Percentiles rank a stretch among this genome's conserved stretches.
These are phyloP conservation scores for Aciculoconidium aculeatum DNA, from an alignment of 805 yeast genomes.

Conservation along the genomic window DNA sequence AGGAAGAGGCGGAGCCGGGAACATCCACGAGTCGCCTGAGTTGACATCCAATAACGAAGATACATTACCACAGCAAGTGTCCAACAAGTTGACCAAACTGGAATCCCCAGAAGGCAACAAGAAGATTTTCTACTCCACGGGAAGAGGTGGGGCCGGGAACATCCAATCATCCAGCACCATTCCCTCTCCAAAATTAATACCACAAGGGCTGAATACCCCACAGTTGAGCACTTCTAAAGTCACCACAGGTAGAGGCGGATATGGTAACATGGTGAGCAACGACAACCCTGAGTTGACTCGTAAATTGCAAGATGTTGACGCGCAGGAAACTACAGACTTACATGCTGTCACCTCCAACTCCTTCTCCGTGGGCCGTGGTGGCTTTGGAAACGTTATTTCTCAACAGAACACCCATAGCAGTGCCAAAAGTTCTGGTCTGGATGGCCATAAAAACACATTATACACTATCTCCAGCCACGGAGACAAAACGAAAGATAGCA, in stretches of 20 bases:
- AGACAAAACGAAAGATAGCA: constrained; percentile 15
- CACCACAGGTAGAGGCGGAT: constrained; percentile 76
- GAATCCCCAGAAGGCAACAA: constrained; percentile 11
- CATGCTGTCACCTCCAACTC: constrained; percentile 42
- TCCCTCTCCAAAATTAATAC: constrained; percentile 51
- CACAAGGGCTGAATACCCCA: constrained; percentile 60
- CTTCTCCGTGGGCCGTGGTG: constrained; percentile 57
- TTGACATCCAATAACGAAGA: constrained; percentile 15
- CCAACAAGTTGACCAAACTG: constrained; percentile 2
- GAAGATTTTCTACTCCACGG: constrained; percentile 51
- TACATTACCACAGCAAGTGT: constrained; percentile 7
- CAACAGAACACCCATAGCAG: constrained; percentile 22
- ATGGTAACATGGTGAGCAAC: constrained; percentile 67
- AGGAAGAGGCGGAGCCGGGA: constrained; percentile 38
- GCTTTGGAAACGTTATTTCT: constrained; percentile 54
- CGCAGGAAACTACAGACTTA: constrained; percentile 24
- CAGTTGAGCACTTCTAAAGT: constrained; percentile 48
- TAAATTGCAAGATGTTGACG: constrained; percentile 61
- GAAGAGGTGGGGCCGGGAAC: constrained; percentile 78
- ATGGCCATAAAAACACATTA: constrained; percentile 14
- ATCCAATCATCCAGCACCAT: constrained; percentile 35
- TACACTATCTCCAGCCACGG: constrained; percentile 33
- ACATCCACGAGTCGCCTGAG: constrained; percentile 16
- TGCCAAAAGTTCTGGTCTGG: constrained; percentile 13
- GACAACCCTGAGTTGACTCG: constrained; percentile 54